Base-by-base conservation (phyloP, 805 yeast species). In the Schwanniomyces yamadae region DNA sequence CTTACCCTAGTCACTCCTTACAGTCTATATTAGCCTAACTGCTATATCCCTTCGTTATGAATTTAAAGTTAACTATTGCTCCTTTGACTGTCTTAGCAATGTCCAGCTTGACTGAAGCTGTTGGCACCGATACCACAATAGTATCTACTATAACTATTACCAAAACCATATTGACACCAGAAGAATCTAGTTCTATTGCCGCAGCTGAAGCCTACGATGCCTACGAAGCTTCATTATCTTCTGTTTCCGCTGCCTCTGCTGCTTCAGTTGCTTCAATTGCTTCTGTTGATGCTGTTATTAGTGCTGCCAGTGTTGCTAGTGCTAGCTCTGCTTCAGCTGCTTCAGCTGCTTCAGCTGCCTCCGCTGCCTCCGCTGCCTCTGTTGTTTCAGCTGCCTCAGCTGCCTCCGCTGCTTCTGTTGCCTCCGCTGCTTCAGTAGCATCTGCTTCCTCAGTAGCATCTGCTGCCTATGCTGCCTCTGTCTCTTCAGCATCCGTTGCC, bases 81-180 rank as follows among this genome's bases (percentile, higher is more conserved):
- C 40, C 49, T 28, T 38, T 49, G 14, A 35, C 43, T 28, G 26
- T 44, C 9, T 37, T 54, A 20, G 54, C 52, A 16, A 20, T 36
- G 18, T 12, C 37, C 13, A 46, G 28, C 33, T 35, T 33, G 23
- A 47, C 50, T 23, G 46, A 37, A 9, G 55, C 46, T 6, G 57
- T 45, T 6, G 67, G 69, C 20, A 67, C 74, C 12, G 66, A 69
- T 23, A 67, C 75, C 31, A 71, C 77, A 37, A 53, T 66, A 19
- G 43, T 54, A 19, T 50, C 67, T 36, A 73, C 78, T 19, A 47
- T 73, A 40, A 73, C 78, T 16, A 55, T 70, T 39, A 73, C 78
- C 31, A 55, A 57, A 34, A 73, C 78, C 19, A 34, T 70, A 29
- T 62, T 69, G 49, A 59, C 75, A 20, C 77, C 78, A 22, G 60